A percentile compares a stretch with the other conserved stretches of the same genome.
Conservation (phyloP, 2,329 filamentous ascomycete species). For the Rutstroemia sp. region DNA sequence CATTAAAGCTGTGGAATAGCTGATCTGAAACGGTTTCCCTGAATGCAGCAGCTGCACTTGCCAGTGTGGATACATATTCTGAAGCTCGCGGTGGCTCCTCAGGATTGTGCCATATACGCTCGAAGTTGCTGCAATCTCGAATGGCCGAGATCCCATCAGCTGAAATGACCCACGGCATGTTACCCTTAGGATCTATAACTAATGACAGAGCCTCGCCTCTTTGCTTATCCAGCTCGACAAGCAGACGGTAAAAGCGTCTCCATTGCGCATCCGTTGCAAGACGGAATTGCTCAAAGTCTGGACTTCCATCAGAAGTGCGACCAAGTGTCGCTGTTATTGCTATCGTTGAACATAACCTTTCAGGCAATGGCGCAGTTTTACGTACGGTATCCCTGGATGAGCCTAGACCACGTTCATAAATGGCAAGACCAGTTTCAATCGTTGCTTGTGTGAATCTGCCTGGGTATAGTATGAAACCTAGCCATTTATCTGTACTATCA, state of each 20-base stretch:
- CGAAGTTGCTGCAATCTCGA: slow-evolving; percentile 69
- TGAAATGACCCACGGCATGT: slow-evolving; percentile 77
- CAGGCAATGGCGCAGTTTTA: slow-evolving; percentile 54
- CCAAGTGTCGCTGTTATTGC: slow-evolving; percentile 60
- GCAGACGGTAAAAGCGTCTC: slow-evolving; percentile 80
- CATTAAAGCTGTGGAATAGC: slow-evolving; percentile 59
- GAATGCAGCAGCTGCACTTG: slow-evolving; percentile 65
- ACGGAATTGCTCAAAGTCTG: slow-evolving; percentile 71
- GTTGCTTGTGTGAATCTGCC: slow-evolving; percentile 74
- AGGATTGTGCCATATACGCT: slow-evolving; percentile 67
- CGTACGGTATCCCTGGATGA: slow-evolving; percentile 34
- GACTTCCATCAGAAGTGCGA: slow-evolving; percentile 51
- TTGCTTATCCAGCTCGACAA: slow-evolving; percentile 79
- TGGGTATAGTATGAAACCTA: slow-evolving; percentile 74
- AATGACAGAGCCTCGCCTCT: slow-evolving; percentile 76
- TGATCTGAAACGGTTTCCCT: slow-evolving; percentile 62
- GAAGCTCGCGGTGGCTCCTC: slow-evolving; percentile 40
- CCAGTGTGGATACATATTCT: slow-evolving; percentile 50
- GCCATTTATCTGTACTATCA: slow-evolving; percentile 77
- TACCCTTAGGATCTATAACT: slow-evolving; percentile 60
- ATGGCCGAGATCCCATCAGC: slow-evolving; percentile 75
- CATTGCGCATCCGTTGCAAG: slow-evolving; percentile 73
- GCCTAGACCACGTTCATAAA: slow-evolving; percentile 64
- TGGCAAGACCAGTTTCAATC: slow-evolving; percentile 72
- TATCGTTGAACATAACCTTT: slow-evolving; percentile 68